A percentile compares a stretch with the other conserved stretches of the same genome.
Evolutionary conservation across 177 flowering plant genomes (phyloP).

Genomic region (Tripterygium wilfordii): DNA sequence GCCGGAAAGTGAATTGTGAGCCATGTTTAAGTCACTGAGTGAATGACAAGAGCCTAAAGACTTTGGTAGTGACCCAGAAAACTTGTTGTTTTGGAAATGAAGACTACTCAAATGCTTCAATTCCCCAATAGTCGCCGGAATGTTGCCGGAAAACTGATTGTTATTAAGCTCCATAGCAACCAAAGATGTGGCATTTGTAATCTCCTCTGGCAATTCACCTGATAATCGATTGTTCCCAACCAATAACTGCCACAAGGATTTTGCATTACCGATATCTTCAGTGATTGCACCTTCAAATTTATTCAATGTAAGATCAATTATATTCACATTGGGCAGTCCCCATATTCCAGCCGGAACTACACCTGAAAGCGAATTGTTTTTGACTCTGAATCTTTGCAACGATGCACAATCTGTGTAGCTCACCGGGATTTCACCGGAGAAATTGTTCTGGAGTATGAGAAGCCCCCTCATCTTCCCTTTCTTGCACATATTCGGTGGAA

Average conservation of each 20-base stretch:
- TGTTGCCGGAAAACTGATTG: slow-evolving; percentile 38
- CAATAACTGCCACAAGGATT: slow-evolving; percentile 22
- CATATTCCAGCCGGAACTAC: slow-evolving; percentile 49
- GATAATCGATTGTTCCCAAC: slow-evolving; percentile 33
- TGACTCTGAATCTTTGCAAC: slow-evolving; percentile 45
- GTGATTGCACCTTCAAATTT: slow-evolving; percentile 45
- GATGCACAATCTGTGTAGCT: slow-evolving; percentile 43
- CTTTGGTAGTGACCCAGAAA: slow-evolving; percentile 46
- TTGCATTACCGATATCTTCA: slow-evolving; percentile 35
- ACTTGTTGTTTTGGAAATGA: slow-evolving; percentile 31
- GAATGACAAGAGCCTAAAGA: slow-evolving; percentile 40
- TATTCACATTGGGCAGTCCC: slow-evolving; percentile 43
- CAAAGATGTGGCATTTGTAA: slow-evolving; percentile 32
- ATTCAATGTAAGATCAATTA: slow-evolving; percentile 43
- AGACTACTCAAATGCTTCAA: slow-evolving; percentile 29
- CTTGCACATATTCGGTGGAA: slow-evolving; percentile 72
- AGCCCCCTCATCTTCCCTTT: slow-evolving; percentile 47
- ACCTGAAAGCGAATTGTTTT: slow-evolving; percentile 54
- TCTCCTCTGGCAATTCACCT: slow-evolving; percentile 46
- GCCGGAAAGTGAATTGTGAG: slow-evolving; percentile 45
- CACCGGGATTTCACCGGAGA: slow-evolving; percentile 54
- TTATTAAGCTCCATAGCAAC: slow-evolving; percentile 28
- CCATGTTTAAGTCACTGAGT: slow-evolving; percentile 45
- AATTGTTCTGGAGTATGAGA: slow-evolving; percentile 45
- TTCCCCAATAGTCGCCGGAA: slow-evolving; percentile 43